Conservation (phyloP, 1,284 basidiomycete genomes). For the Naganishia cerealis region DNA sequence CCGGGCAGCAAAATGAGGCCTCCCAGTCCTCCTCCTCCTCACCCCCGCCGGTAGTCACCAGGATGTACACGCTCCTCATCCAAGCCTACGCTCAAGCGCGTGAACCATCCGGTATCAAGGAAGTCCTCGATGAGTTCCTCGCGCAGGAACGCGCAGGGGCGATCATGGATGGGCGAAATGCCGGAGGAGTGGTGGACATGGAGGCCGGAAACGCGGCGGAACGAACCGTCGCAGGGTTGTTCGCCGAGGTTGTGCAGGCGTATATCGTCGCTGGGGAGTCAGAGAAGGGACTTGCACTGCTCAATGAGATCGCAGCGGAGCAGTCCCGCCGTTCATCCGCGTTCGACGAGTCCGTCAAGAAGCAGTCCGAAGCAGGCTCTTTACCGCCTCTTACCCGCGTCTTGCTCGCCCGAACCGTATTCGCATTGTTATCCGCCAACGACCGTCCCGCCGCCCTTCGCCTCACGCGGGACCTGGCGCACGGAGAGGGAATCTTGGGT, state of each 20-base stretch:
- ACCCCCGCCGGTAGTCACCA: slow-evolving; percentile 54
- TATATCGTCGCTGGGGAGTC: slow-evolving; percentile 69
- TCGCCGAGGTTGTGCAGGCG: slow-evolving; percentile 72
- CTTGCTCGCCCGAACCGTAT: slow-evolving; percentile 67
- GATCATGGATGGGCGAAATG: slow-evolving; percentile 18
- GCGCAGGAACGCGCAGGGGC: slow-evolving; percentile 47
- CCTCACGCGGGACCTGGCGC: background rate
- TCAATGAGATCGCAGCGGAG: slow-evolving; percentile 74
- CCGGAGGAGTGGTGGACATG: too few species aligned
- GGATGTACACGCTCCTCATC: slow-evolving; percentile 65
- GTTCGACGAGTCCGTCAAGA: too few species aligned
- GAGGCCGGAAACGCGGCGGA: too few species aligned
- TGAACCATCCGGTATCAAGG: slow-evolving; percentile 63
- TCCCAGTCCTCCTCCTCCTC: slow-evolving; percentile 31
- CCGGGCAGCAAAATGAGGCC: slow-evolving; percentile 42
- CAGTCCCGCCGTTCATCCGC: slow-evolving; percentile 43
- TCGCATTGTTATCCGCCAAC: slow-evolving; percentile 64
- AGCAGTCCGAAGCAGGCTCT: slow-evolving; percentile 58
- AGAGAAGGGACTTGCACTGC: slow-evolving; percentile 65
- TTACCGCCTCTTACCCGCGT: slow-evolving; percentile 59
- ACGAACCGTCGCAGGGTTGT: slow-evolving; percentile 52
- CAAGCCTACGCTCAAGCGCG: slow-evolving; percentile 61
- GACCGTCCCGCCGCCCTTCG: slow-evolving; percentile 66
- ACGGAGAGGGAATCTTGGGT: background rate
- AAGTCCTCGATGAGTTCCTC: slow-evolving; percentile 68